Base-by-base conservation (phyloP, 2,329 filamentous ascomycete genomes). In the Verticillium alfalfae region DNA sequence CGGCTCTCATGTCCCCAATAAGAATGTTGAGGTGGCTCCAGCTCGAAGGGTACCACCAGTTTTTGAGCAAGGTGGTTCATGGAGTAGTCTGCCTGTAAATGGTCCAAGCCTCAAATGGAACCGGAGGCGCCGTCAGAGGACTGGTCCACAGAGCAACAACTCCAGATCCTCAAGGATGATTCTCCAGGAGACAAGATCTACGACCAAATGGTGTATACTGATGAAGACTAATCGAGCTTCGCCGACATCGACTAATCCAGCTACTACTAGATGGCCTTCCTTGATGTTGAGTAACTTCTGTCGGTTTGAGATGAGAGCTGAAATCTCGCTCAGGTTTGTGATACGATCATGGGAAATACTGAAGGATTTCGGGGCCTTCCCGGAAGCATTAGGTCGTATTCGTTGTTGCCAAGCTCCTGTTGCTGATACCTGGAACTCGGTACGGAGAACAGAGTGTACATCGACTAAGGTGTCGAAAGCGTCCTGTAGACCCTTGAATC, bases 181-280 rank as follows among this genome's bases (percentile, higher is more conserved):
- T 7, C 76, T 70, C 79, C 79, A 82, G 0, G 78, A 79, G 1
- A 81, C 76, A 3, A 81, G 66, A 59, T 81, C 79, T 16, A 81
- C 71, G 1, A 76, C n/a, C n/a, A n/a, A 66, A 60, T 78, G 76
- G 16, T 77, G 75, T 1, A 69, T 71, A 6, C 70, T 66, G 9
- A 78, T 57, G 6, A 71, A 73, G 0, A 76, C 55, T 2, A 67
- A 52, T 38, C 72, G 72, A 6, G 64, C 34, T 4, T 60, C 61
- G 1, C 59, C n/a, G 16, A 55, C 49, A 13, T 66, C 62, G 12
- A 70, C 64, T 16, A 67, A 34, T 16, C 63, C 62, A 18, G 59
- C 67, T 8, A 62, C 61, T 13, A 70, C 45, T 13, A 70, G 5
- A 13, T 66, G 67, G 0, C 69, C 69, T 3, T 60, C 18, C 18